These are phyloP conservation scores for Hansenula sp. DNA, from an alignment of 1,139 yeast species.

Conservation along the genomic window DNA sequence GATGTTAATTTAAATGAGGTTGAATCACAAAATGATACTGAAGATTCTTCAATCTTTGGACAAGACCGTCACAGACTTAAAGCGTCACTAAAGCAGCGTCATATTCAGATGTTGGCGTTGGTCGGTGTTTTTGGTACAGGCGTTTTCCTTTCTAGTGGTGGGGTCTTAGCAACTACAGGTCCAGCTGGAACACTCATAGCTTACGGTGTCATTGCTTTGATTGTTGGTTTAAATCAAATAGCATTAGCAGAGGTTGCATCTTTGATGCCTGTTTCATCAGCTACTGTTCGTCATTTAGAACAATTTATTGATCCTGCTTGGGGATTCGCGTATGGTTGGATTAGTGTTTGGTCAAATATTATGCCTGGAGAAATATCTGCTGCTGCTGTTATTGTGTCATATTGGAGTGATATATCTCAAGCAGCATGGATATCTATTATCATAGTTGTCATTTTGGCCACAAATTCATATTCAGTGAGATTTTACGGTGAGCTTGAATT, in stretches of 20 bases:
- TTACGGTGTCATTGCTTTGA: constrained; percentile 56
- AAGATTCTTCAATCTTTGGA: not conserved
- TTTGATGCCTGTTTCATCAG: constrained; percentile 44
- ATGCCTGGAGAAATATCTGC: constrained; percentile 70
- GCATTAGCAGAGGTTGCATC: constrained; percentile 64
- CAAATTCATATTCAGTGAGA: constrained; percentile 59
- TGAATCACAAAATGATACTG: not conserved
- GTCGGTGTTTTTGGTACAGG: constrained; percentile 83
- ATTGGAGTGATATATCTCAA: constrained; percentile 57
- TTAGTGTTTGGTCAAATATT: constrained; percentile 71
- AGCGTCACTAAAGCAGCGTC: constrained; percentile 61
- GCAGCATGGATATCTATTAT: constrained; percentile 62
- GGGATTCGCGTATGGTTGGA: constrained; percentile 68
- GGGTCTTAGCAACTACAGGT: constrained; percentile 61
- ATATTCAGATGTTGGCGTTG: constrained; percentile 73
- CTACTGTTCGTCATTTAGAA: constrained; percentile 1
- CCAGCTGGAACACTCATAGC: constrained; percentile 70
- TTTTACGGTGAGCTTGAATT: constrained; percentile 68
- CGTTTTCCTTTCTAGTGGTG: constrained; percentile 65
- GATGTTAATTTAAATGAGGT: no score
- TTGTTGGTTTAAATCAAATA: constrained; percentile 59
- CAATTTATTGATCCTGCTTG: constrained; percentile 56
- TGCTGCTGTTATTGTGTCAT: constrained; percentile 61
- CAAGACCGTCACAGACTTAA: constrained; percentile 46
- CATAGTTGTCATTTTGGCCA: constrained; percentile 44